A percentile compares a stretch with the other conserved stretches of the same genome.
Conservation (phyloP, 1,139 yeast genomes). For the Scheffersomyces segobiensis region DNA sequence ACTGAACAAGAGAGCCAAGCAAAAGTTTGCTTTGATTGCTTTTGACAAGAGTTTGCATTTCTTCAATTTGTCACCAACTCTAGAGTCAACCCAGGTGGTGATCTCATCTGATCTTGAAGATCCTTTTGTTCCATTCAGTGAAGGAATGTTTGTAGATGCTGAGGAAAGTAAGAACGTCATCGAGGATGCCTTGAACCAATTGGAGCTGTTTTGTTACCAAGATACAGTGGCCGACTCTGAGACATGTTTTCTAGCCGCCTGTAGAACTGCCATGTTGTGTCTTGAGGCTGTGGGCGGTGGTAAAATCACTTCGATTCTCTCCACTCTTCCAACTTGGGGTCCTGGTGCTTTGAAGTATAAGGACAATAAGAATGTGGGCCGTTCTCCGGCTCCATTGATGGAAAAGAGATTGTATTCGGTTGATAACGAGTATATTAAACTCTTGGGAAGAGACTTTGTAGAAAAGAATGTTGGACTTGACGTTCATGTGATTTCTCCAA, state of each 20-base stretch:
- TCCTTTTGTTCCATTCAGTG: conserved; percentile 76
- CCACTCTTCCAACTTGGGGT: conserved; percentile 78
- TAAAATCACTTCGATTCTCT: conserved; percentile 68
- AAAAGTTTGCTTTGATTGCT: conserved; percentile 65
- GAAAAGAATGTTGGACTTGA: conserved; percentile 72
- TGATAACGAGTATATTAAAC: conserved; percentile 62
- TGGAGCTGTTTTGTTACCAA: conserved; percentile 48
- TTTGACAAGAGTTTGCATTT: conserved; percentile 76
- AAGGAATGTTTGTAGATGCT: conserved; percentile 83
- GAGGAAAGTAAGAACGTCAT: conserved; percentile 61
- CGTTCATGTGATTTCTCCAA: conserved; percentile 65
- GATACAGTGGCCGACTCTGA: conserved; percentile 55
- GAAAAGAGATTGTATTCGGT: conserved; percentile 59
- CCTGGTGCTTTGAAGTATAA: conserved; percentile 74
- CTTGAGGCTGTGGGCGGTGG: conserved; percentile 73
- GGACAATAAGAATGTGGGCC: conserved; percentile 37
- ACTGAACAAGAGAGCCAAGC: conserved; percentile 14
- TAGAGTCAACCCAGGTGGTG: conserved; percentile 63
- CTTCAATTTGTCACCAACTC: conserved; percentile 61
- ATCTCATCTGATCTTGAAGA: conserved; percentile 75
- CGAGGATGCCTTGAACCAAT: conserved; percentile 63
- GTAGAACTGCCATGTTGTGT: conserved; percentile 68
- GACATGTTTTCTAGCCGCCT: conserved; percentile 79
- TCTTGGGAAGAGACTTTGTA: conserved; percentile 59
- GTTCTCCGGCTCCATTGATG: conserved; percentile 47